A percentile compares a stretch with the other conserved stretches of the same genome.
phyloP scores from a whole-genome alignment of 352 stramenopile genomes.

The Phytophthora constricta region DNA sequence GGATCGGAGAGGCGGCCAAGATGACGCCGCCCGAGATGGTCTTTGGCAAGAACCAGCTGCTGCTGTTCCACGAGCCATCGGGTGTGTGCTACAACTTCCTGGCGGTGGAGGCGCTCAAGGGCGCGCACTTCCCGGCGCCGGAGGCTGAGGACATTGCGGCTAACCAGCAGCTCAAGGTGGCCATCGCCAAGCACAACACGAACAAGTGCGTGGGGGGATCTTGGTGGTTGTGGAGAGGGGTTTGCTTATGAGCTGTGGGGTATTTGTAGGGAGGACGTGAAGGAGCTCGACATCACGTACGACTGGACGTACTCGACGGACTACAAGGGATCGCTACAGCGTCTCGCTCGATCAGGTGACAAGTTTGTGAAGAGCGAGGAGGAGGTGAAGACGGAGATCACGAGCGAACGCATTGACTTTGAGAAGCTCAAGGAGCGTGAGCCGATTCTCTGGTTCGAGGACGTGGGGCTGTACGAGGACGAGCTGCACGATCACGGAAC shows the following conservation, averaged over 20 bases:
- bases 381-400: slow-evolving; percentile 48
- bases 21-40: slow-evolving; percentile 88
- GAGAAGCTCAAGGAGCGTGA: slow-evolving; percentile 86
- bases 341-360: slow-evolving; percentile 35
- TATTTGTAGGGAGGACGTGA: slow-evolving; percentile 73
- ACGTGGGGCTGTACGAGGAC: slow-evolving; percentile 82
- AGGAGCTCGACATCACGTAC: slow-evolving; percentile 83
- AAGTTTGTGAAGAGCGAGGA: slow-evolving; percentile 35
- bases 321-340: slow-evolving; percentile 82
- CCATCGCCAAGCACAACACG: slow-evolving; percentile 80
- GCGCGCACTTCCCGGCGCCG: slow-evolving; percentile 72
- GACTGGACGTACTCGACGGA: slow-evolving; percentile 88
- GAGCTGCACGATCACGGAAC: slow-evolving; percentile 86
- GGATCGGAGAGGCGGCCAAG: slow-evolving; percentile 64
- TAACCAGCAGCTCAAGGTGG: slow-evolving; percentile 83
- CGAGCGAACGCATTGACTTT: slow-evolving; percentile 69
- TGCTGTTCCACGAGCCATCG: slow-evolving; percentile 73
- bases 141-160: slow-evolving; percentile 55
- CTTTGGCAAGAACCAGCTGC: slow-evolving; percentile 84
- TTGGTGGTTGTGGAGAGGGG: neutral
- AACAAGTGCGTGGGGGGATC: slow-evolving; percentile 51
- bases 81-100: slow-evolving; percentile 83
- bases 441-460: slow-evolving; percentile 86
- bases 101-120: slow-evolving; percentile 75
- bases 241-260: too few species aligned